Base-by-base conservation (phyloP, 257 asterid species). In the Paraleonurus japonicus region DNA sequence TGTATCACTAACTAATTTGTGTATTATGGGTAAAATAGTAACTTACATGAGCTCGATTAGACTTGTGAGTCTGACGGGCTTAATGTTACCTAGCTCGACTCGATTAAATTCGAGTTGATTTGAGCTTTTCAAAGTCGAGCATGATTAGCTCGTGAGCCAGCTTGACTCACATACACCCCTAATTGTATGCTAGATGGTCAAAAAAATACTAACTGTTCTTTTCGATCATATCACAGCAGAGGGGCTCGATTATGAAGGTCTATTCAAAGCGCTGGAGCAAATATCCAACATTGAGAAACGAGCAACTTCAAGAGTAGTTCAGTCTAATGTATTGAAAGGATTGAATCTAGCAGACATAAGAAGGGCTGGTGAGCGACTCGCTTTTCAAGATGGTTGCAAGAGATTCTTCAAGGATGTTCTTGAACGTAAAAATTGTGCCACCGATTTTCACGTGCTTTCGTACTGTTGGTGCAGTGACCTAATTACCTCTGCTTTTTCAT, bases 391-490 rank as follows among this genome's bases (percentile, higher is more conserved):
- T 10, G 94, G 94, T 23, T 85, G 90, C 62, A 87, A 75, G 64
- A 69, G 71, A 26, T 76, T 78, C 72, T 75, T 87, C 65, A 79
- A 75, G 60, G 86, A 77, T 61, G 67, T 85, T 20, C 26, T 55
- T 61, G 68, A 79, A 65, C 51, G 41, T 70, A 71, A 81, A 75
- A 75, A 35, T 47, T 3, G 65, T 16, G 43, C 58, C 17, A 65
- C 78, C 0, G 83, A 82, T 57, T 62, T 85, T 61, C 89, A 87
- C 76, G 86, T 87, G 68, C 67, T 87, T 51, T 87, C 94, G 0
- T 83, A 81, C 63, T 85, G 90, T 70, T 87, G 94, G 94, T 80
- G 83, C 15, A 80, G 82, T 73, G 90, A 85, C 80, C 86, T 87
- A 64, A 87, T 87, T 70, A 65, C 51, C 45, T 85, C 87, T 10